Base-by-base conservation (phyloP, 106 monocot species). In the Gastrodia elata region DNA sequence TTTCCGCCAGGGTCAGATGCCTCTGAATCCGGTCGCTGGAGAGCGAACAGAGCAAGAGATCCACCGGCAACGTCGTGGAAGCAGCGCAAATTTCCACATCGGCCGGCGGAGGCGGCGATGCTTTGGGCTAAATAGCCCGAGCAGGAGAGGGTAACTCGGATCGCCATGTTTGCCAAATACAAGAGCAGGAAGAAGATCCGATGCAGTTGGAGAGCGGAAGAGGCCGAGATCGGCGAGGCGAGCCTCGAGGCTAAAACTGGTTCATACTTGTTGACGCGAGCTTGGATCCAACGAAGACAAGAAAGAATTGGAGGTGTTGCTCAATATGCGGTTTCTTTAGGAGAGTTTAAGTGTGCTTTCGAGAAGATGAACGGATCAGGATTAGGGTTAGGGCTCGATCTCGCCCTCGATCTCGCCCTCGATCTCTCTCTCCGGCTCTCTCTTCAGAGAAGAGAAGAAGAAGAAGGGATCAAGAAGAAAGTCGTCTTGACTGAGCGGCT, bases 121-220 rank as follows among this genome's bases (percentile, higher is more conserved):
- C 38, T 81, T 36, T 93, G 90, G 35, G 90, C 86, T 22, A 91
- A 37, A 80, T 85, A 89, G 52, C 80, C 80, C 27, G 98, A 97
- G 82, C 80, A 81, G 46, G 97, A 88, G 43, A 97, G 14, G 78
- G 93, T 87, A 74, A 75, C 64, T 24, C 91, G 78, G 70, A 93
- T 85, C 75, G 98, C 90, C 97, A 98, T 98, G 41, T 43, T 15
- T 7, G 64, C 42, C 15, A 83, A 2, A 26, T 75, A 75, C 43
- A 70, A 11, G 32, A 84, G 24, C 28, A 69, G 1, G 59, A 40
- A 46, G 8, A 77, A 24, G 44, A 73, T 48, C 25, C 30, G 81
- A 71, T 36, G 69, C 73, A 83, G 41, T 20, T 46, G 71, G 20
- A 44, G 30, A 15, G 38, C 55, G 55, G 64, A 75, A 30, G 65